Percentiles rank a stretch among this genome's conserved stretches.
Conservation (phyloP, 768 basidiomycete genomes). For the Mycena galopus region DNA sequence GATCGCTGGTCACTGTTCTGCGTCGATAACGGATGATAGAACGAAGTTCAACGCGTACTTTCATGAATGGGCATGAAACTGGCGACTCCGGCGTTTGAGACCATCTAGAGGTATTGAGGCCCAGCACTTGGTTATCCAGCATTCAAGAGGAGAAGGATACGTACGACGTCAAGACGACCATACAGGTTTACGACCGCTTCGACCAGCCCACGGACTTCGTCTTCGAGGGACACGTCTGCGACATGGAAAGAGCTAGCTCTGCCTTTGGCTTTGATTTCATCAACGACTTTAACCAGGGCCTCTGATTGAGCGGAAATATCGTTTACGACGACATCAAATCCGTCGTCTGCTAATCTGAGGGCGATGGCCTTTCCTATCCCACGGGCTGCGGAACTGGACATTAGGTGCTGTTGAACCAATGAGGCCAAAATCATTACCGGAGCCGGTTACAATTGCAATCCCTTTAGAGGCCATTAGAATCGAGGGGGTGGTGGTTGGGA, state of each 20-base stretch:
- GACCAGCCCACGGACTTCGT: conserved; percentile 52
- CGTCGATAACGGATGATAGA: not conserved
- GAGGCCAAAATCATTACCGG: not conserved
- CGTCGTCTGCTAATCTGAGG: conserved; percentile 55
- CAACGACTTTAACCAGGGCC: conserved; percentile 40
- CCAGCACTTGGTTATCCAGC: not conserved
- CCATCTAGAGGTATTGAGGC: conserved; percentile 36
- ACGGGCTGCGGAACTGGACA: not conserved
- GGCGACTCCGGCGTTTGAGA: conserved; percentile 45
- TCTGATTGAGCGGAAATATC: conserved; percentile 47
- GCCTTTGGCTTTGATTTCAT: conserved; percentile 43
- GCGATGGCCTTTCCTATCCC: conserved; percentile 38
- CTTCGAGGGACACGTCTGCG: conserved; percentile 51
- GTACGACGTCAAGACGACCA: conserved; percentile 46
- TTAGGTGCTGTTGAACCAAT: not conserved
- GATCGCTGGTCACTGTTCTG: conserved; percentile 31
- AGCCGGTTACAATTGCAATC: conserved; percentile 7
- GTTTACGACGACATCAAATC: conserved; percentile 56
- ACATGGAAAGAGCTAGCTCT: conserved; percentile 23
- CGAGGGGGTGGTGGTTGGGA: not conserved
- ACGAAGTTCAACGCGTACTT: conserved; percentile 6
- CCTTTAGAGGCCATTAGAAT: conserved; percentile 4
- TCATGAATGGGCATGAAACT: conserved; percentile 15
- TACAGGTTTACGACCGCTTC: conserved; percentile 41
- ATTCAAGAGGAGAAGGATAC: not conserved